These are phyloP conservation scores for Patellifolia procumbens DNA, from an alignment of 179 eudicot species.

Conservation along the genomic window DNA sequence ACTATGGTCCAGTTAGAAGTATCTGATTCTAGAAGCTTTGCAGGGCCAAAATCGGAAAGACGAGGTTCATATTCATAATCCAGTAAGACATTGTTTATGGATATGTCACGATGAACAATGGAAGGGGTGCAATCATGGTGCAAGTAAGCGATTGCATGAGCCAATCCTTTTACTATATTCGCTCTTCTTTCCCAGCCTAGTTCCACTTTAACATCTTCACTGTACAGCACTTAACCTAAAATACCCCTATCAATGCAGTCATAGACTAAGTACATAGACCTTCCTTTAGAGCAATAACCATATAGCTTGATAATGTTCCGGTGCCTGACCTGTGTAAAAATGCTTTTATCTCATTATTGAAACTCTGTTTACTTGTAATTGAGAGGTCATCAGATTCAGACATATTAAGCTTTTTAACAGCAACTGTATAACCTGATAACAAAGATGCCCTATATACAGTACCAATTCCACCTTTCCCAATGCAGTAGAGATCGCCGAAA, in stretches of 20 bases:
- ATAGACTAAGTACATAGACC: constrained; percentile 62
- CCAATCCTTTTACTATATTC: constrained; percentile 58
- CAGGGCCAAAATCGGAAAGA: constrained; percentile 81
- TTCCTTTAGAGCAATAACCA: constrained; percentile 53
- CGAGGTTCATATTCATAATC: constrained; percentile 62
- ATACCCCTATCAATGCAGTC: constrained; percentile 67
- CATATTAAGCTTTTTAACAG: constrained; percentile 61
- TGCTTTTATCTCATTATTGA: constrained; percentile 63
- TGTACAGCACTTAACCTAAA: constrained; percentile 46
- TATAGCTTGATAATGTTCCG: constrained; percentile 67
- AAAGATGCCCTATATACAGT: constrained; percentile 60
- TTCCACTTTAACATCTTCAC: constrained; percentile 35
- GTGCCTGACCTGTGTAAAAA: constrained; percentile 69
- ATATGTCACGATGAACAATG: constrained; percentile 65
- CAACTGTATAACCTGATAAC: constrained; percentile 46
- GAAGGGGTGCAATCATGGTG: constrained; percentile 73
- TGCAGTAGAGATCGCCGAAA: constrained; percentile 53
- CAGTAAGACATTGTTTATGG: constrained; percentile 58
- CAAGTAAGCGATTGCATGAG: constrained; percentile 69
- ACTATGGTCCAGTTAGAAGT: constrained; percentile 55
- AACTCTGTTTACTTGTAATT: constrained; percentile 37
- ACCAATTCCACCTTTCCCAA: constrained; percentile 73
- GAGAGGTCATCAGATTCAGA: constrained; percentile 40
- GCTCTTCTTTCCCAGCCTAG: constrained; percentile 56
- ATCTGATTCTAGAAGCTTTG: constrained; percentile 52